Conservation (phyloP, 169 alveolate genomes). For the Amoebophrya sp. region DNA sequence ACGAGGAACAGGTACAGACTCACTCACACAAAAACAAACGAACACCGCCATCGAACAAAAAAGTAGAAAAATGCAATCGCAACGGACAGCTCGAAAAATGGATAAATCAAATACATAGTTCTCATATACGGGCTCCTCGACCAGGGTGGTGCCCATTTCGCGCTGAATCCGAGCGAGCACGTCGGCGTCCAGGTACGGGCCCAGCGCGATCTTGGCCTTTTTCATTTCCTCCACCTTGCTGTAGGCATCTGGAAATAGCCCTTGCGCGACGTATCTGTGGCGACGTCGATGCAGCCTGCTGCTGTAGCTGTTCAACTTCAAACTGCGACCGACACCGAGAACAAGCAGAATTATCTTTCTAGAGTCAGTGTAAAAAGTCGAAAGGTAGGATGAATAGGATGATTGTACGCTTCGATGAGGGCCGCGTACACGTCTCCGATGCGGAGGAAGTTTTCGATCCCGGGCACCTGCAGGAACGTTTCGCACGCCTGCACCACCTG, state of each 20-base stretch:
- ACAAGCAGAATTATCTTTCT: no score
- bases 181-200: not conserved
- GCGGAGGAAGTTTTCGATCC: not conserved
- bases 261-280: not conserved
- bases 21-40: not conserved
- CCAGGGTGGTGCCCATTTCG: not conserved
- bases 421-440: not conserved
- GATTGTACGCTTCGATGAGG: not conserved
- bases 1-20: not conserved
- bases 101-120: not conserved
- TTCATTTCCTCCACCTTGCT: not conserved
- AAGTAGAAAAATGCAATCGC: not conserved
- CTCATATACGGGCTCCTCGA: not conserved
- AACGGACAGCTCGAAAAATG: not conserved
- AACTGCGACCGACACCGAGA: no score
- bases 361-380: no score
- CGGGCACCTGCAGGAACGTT: not conserved
- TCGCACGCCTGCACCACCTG: not conserved
- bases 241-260: not conserved
- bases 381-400: no score
- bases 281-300: no score
- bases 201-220: not conserved
- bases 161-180: not conserved
- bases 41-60: not conserved
- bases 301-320: no score